Conservation (phyloP, 306 rosid species). For the Cercis canadensis region DNA sequence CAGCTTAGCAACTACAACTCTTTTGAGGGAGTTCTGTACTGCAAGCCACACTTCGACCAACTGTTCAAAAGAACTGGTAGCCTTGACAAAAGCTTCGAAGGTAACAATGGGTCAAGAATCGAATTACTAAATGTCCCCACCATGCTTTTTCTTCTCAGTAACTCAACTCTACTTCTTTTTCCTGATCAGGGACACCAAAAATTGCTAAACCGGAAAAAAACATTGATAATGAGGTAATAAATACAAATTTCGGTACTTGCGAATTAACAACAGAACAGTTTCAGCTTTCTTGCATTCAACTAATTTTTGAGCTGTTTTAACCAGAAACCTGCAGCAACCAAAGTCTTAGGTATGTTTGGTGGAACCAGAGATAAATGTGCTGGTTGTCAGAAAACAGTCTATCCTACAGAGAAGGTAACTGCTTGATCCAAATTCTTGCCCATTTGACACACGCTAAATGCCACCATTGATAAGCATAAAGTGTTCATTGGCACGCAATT, state of each 20-base stretch:
- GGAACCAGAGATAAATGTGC: constrained; percentile 97
- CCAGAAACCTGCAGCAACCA: constrained; percentile 78
- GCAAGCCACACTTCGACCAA: constrained; percentile 96
- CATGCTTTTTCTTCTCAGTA: constrained; percentile 18
- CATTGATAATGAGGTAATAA: constrained; percentile 69
- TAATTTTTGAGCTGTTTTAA: constrained; percentile 33
- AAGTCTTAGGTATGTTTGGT: constrained; percentile 80
- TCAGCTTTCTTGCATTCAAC: constrained; percentile 20
- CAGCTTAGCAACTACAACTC: constrained; percentile 99
- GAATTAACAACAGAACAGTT: constrained; percentile 1
- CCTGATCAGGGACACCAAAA: constrained; percentile 83
- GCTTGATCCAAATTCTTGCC: background rate
- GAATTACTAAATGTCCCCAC: background rate
- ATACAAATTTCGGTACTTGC: constrained; percentile 20
- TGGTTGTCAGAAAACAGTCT: constrained; percentile 91
- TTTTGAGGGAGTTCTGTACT: constrained; percentile 96
- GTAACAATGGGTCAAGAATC: constrained; percentile 46
- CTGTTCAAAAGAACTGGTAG: constrained; percentile 97
- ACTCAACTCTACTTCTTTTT: constrained; percentile 21
- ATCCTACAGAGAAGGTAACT: constrained; percentile 94
- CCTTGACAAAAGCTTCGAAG: constrained; percentile 98
- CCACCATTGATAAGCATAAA: too few relatives aligned
- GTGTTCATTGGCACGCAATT: constrained; percentile 9
- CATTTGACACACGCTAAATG: background rate
- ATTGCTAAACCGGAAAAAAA: constrained; percentile 82